phyloP scores from a whole-genome alignment of 371 early-diverging fungal genomes.

The Mortierella sp. region DNA sequence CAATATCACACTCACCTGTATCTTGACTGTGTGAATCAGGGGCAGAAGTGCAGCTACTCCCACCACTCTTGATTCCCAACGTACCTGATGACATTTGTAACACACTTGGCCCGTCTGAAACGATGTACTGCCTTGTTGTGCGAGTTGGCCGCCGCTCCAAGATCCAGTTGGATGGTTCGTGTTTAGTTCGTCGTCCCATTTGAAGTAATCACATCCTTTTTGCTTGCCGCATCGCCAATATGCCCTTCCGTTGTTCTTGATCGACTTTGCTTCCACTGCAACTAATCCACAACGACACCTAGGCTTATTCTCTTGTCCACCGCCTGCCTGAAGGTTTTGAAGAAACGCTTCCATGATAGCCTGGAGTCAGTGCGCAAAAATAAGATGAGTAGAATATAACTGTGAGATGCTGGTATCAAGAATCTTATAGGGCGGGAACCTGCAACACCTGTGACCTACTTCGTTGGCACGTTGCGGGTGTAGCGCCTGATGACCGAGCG shows the following conservation, averaged over 20 bases:
- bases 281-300: slow-evolving; percentile 65
- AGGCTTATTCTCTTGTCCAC: slow-evolving; percentile 29
- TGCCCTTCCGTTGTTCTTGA: slow-evolving; percentile 58
- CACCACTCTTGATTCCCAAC: neutral
- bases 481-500: neutral
- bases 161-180: neutral
- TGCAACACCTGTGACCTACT: neutral
- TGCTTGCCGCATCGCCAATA: slow-evolving; percentile 61
- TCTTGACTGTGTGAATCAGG: no score
- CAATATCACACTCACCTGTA: no score
- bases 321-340: slow-evolving; percentile 20
- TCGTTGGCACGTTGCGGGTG: slow-evolving; percentile 7
- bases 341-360: slow-evolving; percentile 18
- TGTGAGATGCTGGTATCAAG: neutral
- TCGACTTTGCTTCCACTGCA: slow-evolving; percentile 53
- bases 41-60: neutral
- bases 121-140: neutral
- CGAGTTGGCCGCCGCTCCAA: slow-evolving; percentile 18
- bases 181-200: slow-evolving; percentile 63
- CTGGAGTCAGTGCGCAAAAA: slow-evolving; percentile 2
- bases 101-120: slow-evolving; percentile 17
- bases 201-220: slow-evolving; percentile 64
- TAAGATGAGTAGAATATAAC: neutral
- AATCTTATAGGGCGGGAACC: neutral
- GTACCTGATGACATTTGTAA: slow-evolving; percentile 39